Conservation (phyloP, 208 protist genomes). For the Acanthamoeba sp. region DNA sequence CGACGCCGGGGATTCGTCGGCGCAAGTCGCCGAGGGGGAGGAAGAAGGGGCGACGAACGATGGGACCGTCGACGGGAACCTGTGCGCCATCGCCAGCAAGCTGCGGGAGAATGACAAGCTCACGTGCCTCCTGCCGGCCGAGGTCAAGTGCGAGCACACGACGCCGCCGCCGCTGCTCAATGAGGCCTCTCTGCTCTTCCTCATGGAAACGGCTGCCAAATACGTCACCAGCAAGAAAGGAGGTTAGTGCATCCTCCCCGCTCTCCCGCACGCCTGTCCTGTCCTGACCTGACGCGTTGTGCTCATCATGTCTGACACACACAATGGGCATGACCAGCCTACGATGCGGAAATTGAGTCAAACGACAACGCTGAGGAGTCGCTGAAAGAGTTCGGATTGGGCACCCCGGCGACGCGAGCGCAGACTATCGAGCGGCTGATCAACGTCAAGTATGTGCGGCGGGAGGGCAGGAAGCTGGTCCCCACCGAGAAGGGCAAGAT, state of each 20-base stretch:
- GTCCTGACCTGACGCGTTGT: neutral
- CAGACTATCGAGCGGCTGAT: slow-evolving; percentile 69
- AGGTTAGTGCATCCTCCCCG: neutral
- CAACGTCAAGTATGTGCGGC: slow-evolving; percentile 32
- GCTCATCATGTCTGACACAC: neutral
- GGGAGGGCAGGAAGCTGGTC: slow-evolving; percentile 68
- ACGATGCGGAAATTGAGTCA: slow-evolving; percentile 5
- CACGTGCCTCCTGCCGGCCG: slow-evolving; percentile 55
- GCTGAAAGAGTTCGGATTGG: slow-evolving; percentile 71
- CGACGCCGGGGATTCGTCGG: neutral
- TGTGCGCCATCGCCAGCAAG: neutral
- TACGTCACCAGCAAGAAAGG: slow-evolving; percentile 39
- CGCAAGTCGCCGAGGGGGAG: neutral
- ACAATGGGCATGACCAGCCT: neutral
- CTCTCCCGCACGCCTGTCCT: neutral
- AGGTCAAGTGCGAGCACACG: slow-evolving; percentile 8
- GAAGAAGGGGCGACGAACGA: neutral
- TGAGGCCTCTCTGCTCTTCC: slow-evolving; percentile 49
- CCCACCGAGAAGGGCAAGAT: slow-evolving; percentile 75
- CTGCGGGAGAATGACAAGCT: slow-evolving; percentile 55
- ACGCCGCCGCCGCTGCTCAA: slow-evolving; percentile 58
- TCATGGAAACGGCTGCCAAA: slow-evolving; percentile 70
- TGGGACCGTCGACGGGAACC: neutral
- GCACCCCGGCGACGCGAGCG: slow-evolving; percentile 68
- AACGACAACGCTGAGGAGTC: slow-evolving; percentile 29